A percentile compares a stretch with the other conserved stretches of the same genome.
Evolutionary conservation across 1,139 yeast genomes (phyloP).

Genomic region (Nakaseomyces glabratus): DNA sequence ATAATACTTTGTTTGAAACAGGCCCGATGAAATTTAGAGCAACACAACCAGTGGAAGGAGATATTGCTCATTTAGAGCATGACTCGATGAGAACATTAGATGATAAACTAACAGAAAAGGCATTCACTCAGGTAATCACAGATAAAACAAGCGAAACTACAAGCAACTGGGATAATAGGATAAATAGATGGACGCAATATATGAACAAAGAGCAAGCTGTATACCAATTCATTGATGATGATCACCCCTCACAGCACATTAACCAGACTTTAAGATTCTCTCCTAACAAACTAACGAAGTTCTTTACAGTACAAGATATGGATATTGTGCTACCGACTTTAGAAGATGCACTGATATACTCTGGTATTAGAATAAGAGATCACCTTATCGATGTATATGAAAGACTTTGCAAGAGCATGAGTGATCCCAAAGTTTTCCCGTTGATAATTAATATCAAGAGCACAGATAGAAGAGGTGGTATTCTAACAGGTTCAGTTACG

Average conservation of each 20-base stretch:
- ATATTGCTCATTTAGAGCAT: constrained; percentile 22
- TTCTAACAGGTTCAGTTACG: constrained; percentile 40
- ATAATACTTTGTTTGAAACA: constrained; percentile 9
- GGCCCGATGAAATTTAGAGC: constrained; percentile 11
- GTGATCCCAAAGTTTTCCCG: constrained; percentile 23
- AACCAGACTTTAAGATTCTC: constrained; percentile 16
- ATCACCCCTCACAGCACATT: constrained; percentile 1
- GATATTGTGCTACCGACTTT: constrained; percentile 20
- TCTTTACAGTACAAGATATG: constrained; percentile 24
- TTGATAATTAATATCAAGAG: constrained; percentile 37
- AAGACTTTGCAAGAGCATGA: constrained; percentile 10
- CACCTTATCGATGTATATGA: constrained; percentile 21
- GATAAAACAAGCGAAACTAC: constrained; percentile 3
- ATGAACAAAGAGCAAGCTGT: constrained; percentile 25
- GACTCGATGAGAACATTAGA: constrained; percentile 13
- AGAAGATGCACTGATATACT: constrained; percentile 21
- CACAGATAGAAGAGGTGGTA: constrained; percentile 40
- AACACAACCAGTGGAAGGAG: constrained; percentile 25
- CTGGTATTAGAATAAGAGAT: constrained; percentile 22
- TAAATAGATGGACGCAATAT: constrained; percentile 19
- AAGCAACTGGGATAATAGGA: constrained; percentile 14
- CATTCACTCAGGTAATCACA: constrained; percentile 14
- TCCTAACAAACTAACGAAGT: constrained; percentile 26
- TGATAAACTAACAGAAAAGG: constrained; percentile 14
- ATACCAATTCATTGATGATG: constrained; percentile 21